Conservation (phyloP, 331 rosid genomes). For the Quercus tomentella region DNA sequence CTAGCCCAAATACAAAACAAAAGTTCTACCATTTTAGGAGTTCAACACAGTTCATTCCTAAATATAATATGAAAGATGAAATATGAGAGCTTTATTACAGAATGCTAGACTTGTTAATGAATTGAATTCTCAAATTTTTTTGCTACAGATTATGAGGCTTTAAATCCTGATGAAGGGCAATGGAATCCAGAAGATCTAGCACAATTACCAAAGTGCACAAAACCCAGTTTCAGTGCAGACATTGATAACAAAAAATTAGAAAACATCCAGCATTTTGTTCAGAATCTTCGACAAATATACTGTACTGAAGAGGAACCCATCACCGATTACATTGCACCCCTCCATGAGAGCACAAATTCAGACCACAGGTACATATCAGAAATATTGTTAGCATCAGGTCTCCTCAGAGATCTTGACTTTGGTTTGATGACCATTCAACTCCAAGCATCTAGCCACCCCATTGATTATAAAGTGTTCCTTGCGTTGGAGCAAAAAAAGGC, state of each 20-base stretch:
- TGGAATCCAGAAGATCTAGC: slow-evolving; percentile 27
- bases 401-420: slow-evolving; percentile 38
- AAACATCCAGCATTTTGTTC: slow-evolving; percentile 38
- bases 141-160: slow-evolving; percentile 45
- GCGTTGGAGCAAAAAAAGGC: slow-evolving; percentile 53
- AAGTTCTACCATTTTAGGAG: not conserved
- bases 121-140: slow-evolving; percentile 24
- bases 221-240: slow-evolving; percentile 29
- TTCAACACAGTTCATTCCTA: not conserved
- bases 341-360: slow-evolving; percentile 40
- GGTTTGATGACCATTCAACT: slow-evolving; percentile 31
- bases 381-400: slow-evolving; percentile 59
- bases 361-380: slow-evolving; percentile 69
- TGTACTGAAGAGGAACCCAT: slow-evolving; percentile 29
- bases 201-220: slow-evolving; percentile 29
- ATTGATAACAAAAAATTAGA: slow-evolving; percentile 31
- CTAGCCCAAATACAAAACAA: not conserved
- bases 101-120: not conserved
- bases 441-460: slow-evolving; percentile 39
- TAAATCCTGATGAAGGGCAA: slow-evolving; percentile 33
- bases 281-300: slow-evolving; percentile 29
- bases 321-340: slow-evolving; percentile 7
- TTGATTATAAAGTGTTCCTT: slow-evolving; percentile 54
- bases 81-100: not conserved
- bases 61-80: not conserved